These are phyloP conservation scores for Torulaspora microellipsoides DNA, from an alignment of 805 yeast species.

Conservation along the genomic window DNA sequence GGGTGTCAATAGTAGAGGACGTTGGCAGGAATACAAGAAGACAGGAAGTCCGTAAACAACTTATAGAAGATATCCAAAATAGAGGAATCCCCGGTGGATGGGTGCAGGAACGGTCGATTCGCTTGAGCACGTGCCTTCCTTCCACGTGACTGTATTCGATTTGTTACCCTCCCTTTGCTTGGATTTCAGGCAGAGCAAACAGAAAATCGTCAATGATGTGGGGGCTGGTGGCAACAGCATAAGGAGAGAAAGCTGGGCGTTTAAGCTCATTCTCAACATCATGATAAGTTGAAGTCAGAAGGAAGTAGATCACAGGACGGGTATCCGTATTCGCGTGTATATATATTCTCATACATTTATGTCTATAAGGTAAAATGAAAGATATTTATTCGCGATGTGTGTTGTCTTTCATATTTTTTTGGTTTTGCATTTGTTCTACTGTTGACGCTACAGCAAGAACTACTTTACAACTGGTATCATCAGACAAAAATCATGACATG, in stretches of 20 bases:
- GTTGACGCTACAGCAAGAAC: slow-evolving; percentile 6
- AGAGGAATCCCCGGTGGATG: not conserved
- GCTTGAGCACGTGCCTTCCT: too few relatives aligned
- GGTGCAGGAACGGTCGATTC: too few relatives aligned
- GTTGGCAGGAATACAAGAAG: slow-evolving; percentile 1
- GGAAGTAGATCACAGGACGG: too few relatives aligned
- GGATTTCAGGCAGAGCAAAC: too few relatives aligned
- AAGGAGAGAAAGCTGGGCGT: not conserved
- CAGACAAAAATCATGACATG: not conserved
- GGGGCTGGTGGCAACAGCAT: not conserved
- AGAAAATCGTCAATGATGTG: not conserved
- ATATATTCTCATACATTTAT: too few relatives aligned
- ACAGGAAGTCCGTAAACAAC: slow-evolving; percentile 8
- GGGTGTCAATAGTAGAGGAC: not conserved
- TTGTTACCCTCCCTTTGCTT: too few relatives aligned
- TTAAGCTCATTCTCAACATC: not conserved
- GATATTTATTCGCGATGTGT: slow-evolving; percentile 1
- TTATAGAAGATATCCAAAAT: slow-evolving; percentile 1
- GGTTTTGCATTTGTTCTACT: not conserved
- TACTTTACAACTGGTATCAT: slow-evolving; percentile 1
- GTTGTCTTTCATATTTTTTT: not conserved
- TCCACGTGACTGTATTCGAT: too few relatives aligned
- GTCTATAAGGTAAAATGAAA: too few relatives aligned
- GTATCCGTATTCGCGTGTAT: too few relatives aligned
- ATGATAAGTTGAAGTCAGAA: too few relatives aligned